Conservation (phyloP, 768 basidiomycete genomes). For the Astraeus odoratus region DNA sequence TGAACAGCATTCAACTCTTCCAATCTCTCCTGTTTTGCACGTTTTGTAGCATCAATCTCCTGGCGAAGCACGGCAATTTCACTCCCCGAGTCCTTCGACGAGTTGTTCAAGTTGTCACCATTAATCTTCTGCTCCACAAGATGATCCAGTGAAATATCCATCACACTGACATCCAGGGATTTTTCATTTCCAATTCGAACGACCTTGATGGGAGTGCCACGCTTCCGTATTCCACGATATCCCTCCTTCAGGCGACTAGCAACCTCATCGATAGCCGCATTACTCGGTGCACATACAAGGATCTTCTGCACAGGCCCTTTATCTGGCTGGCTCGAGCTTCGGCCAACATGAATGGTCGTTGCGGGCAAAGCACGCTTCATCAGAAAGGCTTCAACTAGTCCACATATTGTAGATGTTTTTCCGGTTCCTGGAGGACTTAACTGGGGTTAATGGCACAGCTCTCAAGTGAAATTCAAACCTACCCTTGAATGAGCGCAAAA, state of each 20-base stretch:
- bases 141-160: slow-evolving; percentile 80
- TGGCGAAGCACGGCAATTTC: slow-evolving; percentile 53
- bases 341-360: slow-evolving; percentile 45
- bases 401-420: slow-evolving; percentile 97
- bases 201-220: slow-evolving; percentile 58
- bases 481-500: slow-evolving; percentile 96
- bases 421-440: slow-evolving; percentile 93
- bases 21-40: slow-evolving; percentile 49
- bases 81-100: slow-evolving; percentile 45
- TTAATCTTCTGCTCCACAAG: slow-evolving; percentile 76
- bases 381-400: slow-evolving; percentile 80
- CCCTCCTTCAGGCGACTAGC: slow-evolving; percentile 80
- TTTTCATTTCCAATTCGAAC: slow-evolving; percentile 84
- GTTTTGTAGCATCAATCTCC: slow-evolving; percentile 67
- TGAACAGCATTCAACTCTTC: slow-evolving; percentile 50
- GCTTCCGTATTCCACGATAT: slow-evolving; percentile 51
- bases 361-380: slow-evolving; percentile 47
- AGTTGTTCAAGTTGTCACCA: slow-evolving; percentile 29
- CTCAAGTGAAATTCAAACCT: slow-evolving; percentile 13
- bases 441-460: neutral
- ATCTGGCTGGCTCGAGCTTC: slow-evolving; percentile 31
- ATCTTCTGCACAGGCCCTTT: slow-evolving; percentile 56
- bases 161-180: slow-evolving; percentile 69
- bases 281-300: slow-evolving; percentile 93
- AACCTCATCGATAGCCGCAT: slow-evolving; percentile 97